Conservation (phyloP, 768 basidiomycete species). For the Tricholoma terreum region DNA sequence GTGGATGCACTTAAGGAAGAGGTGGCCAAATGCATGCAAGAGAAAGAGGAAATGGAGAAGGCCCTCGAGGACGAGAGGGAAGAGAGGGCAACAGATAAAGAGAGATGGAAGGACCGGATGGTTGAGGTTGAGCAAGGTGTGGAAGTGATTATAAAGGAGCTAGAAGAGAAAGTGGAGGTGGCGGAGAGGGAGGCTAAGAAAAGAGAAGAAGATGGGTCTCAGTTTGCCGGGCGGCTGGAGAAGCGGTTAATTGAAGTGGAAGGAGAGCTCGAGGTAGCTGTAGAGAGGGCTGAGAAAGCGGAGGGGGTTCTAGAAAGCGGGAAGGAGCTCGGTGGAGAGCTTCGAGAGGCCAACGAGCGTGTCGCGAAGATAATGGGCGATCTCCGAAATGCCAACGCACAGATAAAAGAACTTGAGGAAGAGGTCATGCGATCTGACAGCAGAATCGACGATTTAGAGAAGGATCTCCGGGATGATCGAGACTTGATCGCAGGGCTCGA, state of each 20-base stretch:
- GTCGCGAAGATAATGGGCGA: constrained; percentile 54
- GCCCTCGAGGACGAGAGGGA: constrained; percentile 52
- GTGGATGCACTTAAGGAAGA: constrained; percentile 48
- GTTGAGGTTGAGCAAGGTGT: constrained; percentile 69
- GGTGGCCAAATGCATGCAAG: constrained; percentile 41
- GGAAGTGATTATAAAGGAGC: constrained; percentile 57
- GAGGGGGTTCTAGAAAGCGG: constrained; percentile 62
- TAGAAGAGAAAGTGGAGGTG: constrained; percentile 53
- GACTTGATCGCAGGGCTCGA: constrained; percentile 42
- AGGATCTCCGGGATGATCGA: constrained; percentile 53
- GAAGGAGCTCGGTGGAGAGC: constrained; percentile 64
- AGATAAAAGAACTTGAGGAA: constrained; percentile 60
- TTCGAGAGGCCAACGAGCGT: constrained; percentile 63
- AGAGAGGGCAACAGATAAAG: constrained; percentile 63
- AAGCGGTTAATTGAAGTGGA: constrained; percentile 42
- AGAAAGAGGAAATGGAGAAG: constrained; percentile 44
- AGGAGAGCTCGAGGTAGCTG: constrained; percentile 52
- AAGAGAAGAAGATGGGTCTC: constrained; percentile 35
- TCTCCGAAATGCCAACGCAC: constrained; percentile 54
- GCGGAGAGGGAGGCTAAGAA: constrained; percentile 48
- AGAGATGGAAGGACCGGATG: constrained; percentile 70
- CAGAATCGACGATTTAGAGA: constrained; percentile 54
- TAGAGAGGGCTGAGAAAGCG: constrained; percentile 60
- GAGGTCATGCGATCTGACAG: constrained; percentile 52
- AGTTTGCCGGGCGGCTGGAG: constrained; percentile 44